phyloP scores from a whole-genome alignment of 805 yeast species.

The Kluyveromyces siamensis region DNA sequence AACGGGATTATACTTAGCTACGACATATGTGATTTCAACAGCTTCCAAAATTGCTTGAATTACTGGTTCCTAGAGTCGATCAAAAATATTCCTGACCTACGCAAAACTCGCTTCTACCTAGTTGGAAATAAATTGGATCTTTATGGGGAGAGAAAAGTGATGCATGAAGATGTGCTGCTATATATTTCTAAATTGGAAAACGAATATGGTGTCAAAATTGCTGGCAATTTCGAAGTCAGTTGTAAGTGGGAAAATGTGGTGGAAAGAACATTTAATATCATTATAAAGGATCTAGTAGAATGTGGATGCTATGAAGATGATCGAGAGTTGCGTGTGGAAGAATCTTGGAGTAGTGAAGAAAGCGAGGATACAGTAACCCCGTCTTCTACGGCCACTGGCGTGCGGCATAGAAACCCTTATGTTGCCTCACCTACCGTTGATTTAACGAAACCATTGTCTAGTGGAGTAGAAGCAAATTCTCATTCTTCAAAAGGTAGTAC shows the following conservation, averaged over 20 bases:
- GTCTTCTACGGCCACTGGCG: slow-evolving; percentile 3
- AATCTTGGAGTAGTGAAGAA: slow-evolving; percentile 3
- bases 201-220: slow-evolving; percentile 27
- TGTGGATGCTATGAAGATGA: slow-evolving; percentile 32
- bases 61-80: slow-evolving; percentile 37
- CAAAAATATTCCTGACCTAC: slow-evolving; percentile 25
- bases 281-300: slow-evolving; percentile 34
- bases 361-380: slow-evolving; percentile 1
- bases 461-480: neutral
- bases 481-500: neutral
- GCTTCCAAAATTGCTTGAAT: slow-evolving; percentile 31
- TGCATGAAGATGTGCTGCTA: slow-evolving; percentile 31
- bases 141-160: slow-evolving; percentile 30
- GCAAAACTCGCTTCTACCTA: slow-evolving; percentile 31
- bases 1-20: slow-evolving; percentile 37
- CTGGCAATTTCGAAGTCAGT: slow-evolving; percentile 39
- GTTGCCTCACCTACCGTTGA: neutral
- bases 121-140: slow-evolving; percentile 39
- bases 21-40: slow-evolving; percentile 33
- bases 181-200: slow-evolving; percentile 25
- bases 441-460: neutral
- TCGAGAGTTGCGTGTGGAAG: slow-evolving; percentile 1
- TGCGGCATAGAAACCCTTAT: neutral
- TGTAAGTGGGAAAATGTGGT: slow-evolving; percentile 35
- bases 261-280: slow-evolving; percentile 30